Evolutionary conservation across 1,139 yeast genomes (phyloP).

Genomic region (Suhomyces atakaporum): DNA sequence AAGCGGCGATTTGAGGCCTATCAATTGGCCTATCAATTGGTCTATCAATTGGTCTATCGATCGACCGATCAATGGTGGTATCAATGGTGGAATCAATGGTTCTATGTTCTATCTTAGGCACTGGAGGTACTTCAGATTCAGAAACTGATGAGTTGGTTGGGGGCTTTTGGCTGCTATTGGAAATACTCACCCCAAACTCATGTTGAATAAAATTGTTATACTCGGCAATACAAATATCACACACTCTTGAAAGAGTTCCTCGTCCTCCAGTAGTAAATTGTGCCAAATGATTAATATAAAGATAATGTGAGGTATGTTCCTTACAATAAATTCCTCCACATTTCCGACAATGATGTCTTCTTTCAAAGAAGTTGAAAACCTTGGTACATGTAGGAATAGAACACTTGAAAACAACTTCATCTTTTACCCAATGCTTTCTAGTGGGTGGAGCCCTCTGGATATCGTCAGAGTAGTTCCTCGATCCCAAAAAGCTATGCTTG

Average conservation of each 20-base stretch:
- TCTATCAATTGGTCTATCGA: slow-evolving; percentile 6
- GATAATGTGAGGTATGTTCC: slow-evolving; percentile 56
- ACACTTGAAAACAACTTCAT: slow-evolving; percentile 63
- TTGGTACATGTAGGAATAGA: slow-evolving; percentile 58
- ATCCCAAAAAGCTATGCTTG: slow-evolving; percentile 12
- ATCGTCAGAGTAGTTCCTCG: slow-evolving; percentile 30
- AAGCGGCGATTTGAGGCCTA: slow-evolving; percentile 8
- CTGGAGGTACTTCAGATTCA: slow-evolving; percentile 1
- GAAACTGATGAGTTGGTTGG: neutral
- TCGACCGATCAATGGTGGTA: too few relatives aligned
- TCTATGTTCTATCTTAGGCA: slow-evolving; percentile 7
- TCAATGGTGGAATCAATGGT: too few relatives aligned
- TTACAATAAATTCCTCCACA: slow-evolving; percentile 93
- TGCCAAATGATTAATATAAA: slow-evolving; percentile 68
- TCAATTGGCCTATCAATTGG: too few relatives aligned
- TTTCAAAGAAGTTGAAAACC: slow-evolving; percentile 70
- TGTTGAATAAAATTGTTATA: slow-evolving; percentile 55
- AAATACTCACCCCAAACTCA: slow-evolving; percentile 39
- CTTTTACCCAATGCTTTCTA: slow-evolving; percentile 78
- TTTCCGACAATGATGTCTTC: slow-evolving; percentile 91
- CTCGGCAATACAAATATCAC: slow-evolving; percentile 71
- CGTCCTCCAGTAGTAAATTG: slow-evolving; percentile 74
- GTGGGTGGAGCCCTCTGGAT: slow-evolving; percentile 53
- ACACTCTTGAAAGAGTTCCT: slow-evolving; percentile 76
- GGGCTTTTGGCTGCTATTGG: slow-evolving; percentile 3